phyloP scores from a whole-genome alignment of 495 filamentous ascomycete genomes.

The Immersiella caudata region DNA sequence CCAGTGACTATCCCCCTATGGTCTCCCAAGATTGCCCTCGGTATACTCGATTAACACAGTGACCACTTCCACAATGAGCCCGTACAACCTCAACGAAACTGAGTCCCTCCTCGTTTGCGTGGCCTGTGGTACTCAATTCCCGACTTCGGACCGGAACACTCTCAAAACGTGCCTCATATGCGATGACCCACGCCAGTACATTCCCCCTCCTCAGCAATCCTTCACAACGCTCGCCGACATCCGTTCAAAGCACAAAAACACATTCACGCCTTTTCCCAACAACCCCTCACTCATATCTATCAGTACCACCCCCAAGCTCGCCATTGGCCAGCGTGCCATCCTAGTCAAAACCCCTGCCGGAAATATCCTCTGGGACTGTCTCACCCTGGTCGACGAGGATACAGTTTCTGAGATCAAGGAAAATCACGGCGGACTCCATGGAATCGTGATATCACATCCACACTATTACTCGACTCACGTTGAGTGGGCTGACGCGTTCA shows the following conservation, averaged over 20 bases:
- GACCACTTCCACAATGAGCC: not conserved
- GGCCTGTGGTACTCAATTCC: slow-evolving; percentile 73
- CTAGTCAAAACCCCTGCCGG: slow-evolving; percentile 61
- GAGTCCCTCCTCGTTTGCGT: slow-evolving; percentile 52
- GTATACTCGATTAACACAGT: not conserved
- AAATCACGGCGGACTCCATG: slow-evolving; percentile 61
- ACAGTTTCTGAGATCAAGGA: slow-evolving; percentile 53
- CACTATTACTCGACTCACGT: slow-evolving; percentile 75
- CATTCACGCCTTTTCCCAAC: slow-evolving; percentile 36
- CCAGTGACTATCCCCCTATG: no score
- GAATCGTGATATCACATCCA: slow-evolving; percentile 77
- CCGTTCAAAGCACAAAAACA: slow-evolving; percentile 44
- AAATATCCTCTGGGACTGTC: slow-evolving; percentile 76
- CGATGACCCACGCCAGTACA: slow-evolving; percentile 75
- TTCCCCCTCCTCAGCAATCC: slow-evolving; percentile 59
- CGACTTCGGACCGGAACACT: slow-evolving; percentile 44
- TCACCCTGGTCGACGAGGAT: slow-evolving; percentile 63
- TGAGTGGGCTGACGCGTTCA: slow-evolving; percentile 66
- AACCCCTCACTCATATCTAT: slow-evolving; percentile 55
- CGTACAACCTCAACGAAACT: not conserved
- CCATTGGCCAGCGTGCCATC: slow-evolving; percentile 72
- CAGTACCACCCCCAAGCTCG: slow-evolving; percentile 63
- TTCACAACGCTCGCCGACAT: slow-evolving; percentile 60
- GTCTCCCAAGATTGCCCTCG: no score
- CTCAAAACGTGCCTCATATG: slow-evolving; percentile 69